A percentile compares a stretch with the other conserved stretches of the same genome.
Conservation (phyloP, 805 yeast species). For the Myxozyma nipponensis region DNA sequence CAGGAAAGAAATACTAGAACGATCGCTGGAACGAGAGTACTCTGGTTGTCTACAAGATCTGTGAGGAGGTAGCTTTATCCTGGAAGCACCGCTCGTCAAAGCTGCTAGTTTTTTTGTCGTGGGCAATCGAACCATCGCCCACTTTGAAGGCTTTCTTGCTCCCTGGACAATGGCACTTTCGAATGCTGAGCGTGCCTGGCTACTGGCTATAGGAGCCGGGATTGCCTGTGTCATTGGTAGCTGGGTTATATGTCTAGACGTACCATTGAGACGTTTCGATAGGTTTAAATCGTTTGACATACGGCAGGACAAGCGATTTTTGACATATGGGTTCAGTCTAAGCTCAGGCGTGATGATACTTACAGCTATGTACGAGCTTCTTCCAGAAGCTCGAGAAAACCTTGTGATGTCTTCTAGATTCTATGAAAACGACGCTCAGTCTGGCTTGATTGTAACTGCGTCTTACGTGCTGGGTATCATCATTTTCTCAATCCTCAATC, state of each 20-base stretch:
- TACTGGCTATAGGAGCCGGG: constrained; percentile 61
- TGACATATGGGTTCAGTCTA: constrained; percentile 70
- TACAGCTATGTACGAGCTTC: constrained; percentile 68
- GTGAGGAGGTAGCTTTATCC: too few relatives aligned
- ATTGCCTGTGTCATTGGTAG: constrained; percentile 71
- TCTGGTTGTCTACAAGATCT: too few relatives aligned
- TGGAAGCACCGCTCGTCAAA: too few relatives aligned
- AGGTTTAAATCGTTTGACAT: constrained; percentile 48
- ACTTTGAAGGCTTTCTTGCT: neutral
- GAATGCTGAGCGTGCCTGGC: constrained; percentile 49
- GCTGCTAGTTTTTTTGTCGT: too few relatives aligned
- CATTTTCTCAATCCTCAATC: constrained; percentile 58
- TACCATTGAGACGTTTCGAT: constrained; percentile 47
- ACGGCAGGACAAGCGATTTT: constrained; percentile 56
- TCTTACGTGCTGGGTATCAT: constrained; percentile 57
- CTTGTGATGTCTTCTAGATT: constrained; percentile 37
- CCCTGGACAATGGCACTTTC: constrained; percentile 7
- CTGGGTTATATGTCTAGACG: constrained; percentile 58
- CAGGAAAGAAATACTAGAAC: too few relatives aligned
- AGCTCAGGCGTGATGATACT: constrained; percentile 79
- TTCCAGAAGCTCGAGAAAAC: constrained; percentile 64
- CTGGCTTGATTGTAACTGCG: constrained; percentile 43
- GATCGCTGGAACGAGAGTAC: too few relatives aligned
- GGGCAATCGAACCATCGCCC: neutral
- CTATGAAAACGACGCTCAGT: constrained; percentile 27